Percentiles rank a stretch among this genome's conserved stretches.
Conservation (phyloP, 148 eudicot species). For the Persicaria tinctoria region DNA sequence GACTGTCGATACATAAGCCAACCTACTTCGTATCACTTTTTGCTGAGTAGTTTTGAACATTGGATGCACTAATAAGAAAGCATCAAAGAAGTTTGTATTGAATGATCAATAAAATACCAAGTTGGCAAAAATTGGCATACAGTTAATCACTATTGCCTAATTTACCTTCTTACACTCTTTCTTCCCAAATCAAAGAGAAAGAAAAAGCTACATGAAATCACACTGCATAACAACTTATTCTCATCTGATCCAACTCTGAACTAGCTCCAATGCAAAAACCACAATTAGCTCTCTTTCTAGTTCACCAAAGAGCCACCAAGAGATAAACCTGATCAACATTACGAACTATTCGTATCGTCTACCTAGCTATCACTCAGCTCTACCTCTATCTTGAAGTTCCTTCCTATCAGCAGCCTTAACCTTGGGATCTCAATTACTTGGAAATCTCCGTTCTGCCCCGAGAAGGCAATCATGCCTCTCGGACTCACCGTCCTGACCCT, state of each 20-base stretch:
- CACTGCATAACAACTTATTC: conserved; percentile 3
- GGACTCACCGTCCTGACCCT: not conserved
- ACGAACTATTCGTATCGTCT: not conserved
- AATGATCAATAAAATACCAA: not conserved
- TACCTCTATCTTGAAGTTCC: conserved; percentile 6
- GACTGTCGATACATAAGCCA: too few species aligned
- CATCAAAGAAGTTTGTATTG: not conserved
- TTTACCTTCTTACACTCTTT: not conserved
- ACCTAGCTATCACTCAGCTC: not conserved
- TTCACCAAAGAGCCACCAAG: not conserved
- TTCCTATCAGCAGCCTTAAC: conserved; percentile 4
- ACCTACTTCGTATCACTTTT: too few species aligned
- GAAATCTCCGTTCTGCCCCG: not conserved
- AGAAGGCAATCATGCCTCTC: not conserved
- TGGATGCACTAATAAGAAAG: too few species aligned
- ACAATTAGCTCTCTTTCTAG: not conserved
- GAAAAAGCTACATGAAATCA: not conserved
- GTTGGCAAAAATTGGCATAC: not conserved
- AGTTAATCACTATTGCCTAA: not conserved
- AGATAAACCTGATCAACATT: not conserved
- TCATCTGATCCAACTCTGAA: not conserved
- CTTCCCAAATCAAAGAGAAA: not conserved
- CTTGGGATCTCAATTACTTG: not conserved
- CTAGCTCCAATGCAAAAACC: not conserved
- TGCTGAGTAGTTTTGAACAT: too few species aligned